phyloP scores from a whole-genome alignment of 495 filamentous ascomycete species.

The Acidiella bohemica region DNA sequence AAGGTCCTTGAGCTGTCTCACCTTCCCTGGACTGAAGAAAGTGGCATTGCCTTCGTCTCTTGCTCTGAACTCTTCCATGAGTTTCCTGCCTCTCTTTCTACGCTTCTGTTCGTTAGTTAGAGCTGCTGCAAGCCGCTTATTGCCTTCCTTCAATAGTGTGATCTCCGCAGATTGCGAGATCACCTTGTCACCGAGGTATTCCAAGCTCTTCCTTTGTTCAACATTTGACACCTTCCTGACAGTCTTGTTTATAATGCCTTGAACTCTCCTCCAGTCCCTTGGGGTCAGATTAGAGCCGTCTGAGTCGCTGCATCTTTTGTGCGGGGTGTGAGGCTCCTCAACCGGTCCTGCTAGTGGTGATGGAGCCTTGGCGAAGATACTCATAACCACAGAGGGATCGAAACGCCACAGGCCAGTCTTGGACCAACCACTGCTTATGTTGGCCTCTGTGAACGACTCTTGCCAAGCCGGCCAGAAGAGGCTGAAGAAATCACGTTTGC shows the following conservation, averaged over 20 bases:
- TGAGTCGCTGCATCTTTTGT: too few species aligned
- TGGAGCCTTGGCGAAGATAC: not conserved
- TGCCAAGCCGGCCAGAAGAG: slow-evolving; percentile 3
- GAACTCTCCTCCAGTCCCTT: too few species aligned
- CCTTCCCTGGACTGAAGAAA: slow-evolving; percentile 1
- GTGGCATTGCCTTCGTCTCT: not conserved
- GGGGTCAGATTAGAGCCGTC: too few species aligned
- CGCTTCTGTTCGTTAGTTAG: slow-evolving; percentile 1
- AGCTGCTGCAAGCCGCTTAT: not conserved
- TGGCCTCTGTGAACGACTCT: slow-evolving; percentile 1
- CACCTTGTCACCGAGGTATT: not conserved
- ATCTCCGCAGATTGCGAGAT: not conserved
- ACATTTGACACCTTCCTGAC: too few species aligned
- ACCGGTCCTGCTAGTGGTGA: not conserved
- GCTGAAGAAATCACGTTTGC: slow-evolving; percentile 5
- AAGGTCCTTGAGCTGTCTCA: not conserved
- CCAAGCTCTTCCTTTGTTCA: too few species aligned
- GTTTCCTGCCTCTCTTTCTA: not conserved
- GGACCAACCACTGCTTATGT: slow-evolving; percentile 3
- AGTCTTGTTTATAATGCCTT: too few species aligned
- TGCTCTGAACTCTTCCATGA: slow-evolving; percentile 3
- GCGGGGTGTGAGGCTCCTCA: not conserved
- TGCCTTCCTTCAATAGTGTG: not conserved
- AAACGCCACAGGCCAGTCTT: not conserved
- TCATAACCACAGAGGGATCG: not conserved